Evolutionary conservation across 257 asterid species (phyloP), one percentile per base, ranked within the genome.

Genomic region (Solanum tacnaense): DNA sequence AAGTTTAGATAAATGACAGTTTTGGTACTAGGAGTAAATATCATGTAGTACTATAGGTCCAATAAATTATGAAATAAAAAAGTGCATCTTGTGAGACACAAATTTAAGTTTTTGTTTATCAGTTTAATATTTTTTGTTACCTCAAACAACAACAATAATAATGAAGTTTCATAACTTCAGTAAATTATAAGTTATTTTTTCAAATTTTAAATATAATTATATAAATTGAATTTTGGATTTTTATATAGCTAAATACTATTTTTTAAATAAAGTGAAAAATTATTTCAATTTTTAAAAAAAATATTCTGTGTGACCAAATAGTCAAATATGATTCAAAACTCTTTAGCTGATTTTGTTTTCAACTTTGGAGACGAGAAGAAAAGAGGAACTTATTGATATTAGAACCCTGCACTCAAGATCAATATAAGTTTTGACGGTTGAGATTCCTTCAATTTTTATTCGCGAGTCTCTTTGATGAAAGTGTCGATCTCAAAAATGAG

Each of bases 381-480:
- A 67, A 25, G 9, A 25, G 72, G 18, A 25, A 65, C 34, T 65
- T 65, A 5, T 65, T 11, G 18, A 11, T 25, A 25, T n/a, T 65
- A n/a, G 9, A 65, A 65, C 34, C 5, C 27, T 21, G 13, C 67
- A 58, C 67, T 0, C 67, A 21, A 21, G 13, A 58, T 3, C 5
- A 18, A 18, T 46, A 46, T 46, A 46, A 12, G 58, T 49, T 49
- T 49, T 52, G 62, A 52, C 0, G 0, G 4, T 52, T 5, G 6
- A 60, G 13, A 60, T 8, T 9, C 2, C 13, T 21, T 9, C 0
- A 41, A 9, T 9, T 60, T 9, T 8, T 3, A 60, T 4, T 23
- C 0, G 0, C 0, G 2, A 23, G 27, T 60, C 5, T 23, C 6
- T 23, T 0, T 21, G 5, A 0, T 60, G 1, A 9, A 0, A 23